Conservation (phyloP, 352 stramenopile genomes). For the Pseudoperonospora humuli region DNA sequence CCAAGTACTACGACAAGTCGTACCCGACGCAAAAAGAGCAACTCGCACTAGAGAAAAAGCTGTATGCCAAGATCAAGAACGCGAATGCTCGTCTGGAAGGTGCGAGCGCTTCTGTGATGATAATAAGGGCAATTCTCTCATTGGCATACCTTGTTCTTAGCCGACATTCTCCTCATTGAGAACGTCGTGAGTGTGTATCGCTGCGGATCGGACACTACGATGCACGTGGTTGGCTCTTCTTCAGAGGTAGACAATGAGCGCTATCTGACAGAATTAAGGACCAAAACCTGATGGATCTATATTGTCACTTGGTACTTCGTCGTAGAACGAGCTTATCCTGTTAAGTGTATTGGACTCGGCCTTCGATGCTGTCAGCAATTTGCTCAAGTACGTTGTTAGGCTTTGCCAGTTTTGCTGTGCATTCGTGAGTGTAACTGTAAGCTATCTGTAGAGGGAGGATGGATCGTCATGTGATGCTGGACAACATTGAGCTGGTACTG, state of each 20-base stretch:
- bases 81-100: constrained; percentile 79
- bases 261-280: not conserved
- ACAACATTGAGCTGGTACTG: constrained; percentile 88
- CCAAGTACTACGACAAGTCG: constrained; percentile 90
- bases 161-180: constrained; percentile 86
- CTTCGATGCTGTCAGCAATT: constrained; percentile 77
- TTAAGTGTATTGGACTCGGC: constrained; percentile 77
- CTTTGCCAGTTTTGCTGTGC: not conserved
- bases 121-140: not conserved
- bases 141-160: constrained; percentile 20
- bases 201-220: constrained; percentile 79
- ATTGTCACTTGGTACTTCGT: not conserved
- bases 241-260: constrained; percentile 40
- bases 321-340: constrained; percentile 86
- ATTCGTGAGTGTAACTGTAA: not conserved
- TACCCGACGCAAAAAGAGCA: constrained; percentile 84
- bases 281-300: not conserved
- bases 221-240: constrained; percentile 82
- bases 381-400: constrained; percentile 66
- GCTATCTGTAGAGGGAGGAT: constrained; percentile 54
- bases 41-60: constrained; percentile 83
- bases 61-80: constrained; percentile 88
- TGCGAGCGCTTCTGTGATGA: constrained; percentile 8
- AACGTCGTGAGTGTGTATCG: constrained; percentile 89
- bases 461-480: constrained; percentile 82